Conservation (phyloP, 805 yeast species). For the Metschnikowia chrysomelidarum region DNA sequence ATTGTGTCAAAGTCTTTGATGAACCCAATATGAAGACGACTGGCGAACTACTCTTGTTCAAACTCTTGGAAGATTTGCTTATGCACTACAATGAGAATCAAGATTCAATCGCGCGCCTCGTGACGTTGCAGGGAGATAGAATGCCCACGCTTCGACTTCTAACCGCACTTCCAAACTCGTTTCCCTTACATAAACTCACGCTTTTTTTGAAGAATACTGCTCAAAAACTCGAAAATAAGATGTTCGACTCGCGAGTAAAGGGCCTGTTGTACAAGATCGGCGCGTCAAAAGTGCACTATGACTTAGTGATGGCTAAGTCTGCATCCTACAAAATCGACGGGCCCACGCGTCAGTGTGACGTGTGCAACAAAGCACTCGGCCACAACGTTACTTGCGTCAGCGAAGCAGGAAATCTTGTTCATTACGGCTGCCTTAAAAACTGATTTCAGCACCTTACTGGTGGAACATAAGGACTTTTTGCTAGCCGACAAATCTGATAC, state of each 20-base stretch:
- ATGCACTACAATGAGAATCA: conserved; percentile 33
- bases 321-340: conserved; percentile 38
- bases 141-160: conserved; percentile 48
- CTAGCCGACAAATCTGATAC: no score
- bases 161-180: conserved; percentile 48
- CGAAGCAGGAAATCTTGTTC: conserved; percentile 47
- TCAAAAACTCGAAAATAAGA: conserved; percentile 36
- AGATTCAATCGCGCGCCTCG: conserved; percentile 39
- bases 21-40: conserved; percentile 27
- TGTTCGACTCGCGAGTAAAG: conserved; percentile 41
- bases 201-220: conserved; percentile 46
- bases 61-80: conserved; percentile 48
- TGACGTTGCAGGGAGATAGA: conserved; percentile 45
- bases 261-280: conserved; percentile 55
- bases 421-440: conserved; percentile 50
- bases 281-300: conserved; percentile 45
- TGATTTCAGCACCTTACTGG: no score
- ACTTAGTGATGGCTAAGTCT: conserved; percentile 38
- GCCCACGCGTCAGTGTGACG: conserved; percentile 46
- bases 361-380: conserved; percentile 59
- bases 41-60: conserved; percentile 49
- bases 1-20: conserved; percentile 51
- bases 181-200: conserved; percentile 45
- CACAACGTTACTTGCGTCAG: conserved; percentile 51
- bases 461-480: no score